Percentiles rank a stretch among this genome's conserved stretches.
phyloP scores from a whole-genome alignment of 2,329 filamentous ascomycete species.

The Sporothrix brunneoviolacea region DNA sequence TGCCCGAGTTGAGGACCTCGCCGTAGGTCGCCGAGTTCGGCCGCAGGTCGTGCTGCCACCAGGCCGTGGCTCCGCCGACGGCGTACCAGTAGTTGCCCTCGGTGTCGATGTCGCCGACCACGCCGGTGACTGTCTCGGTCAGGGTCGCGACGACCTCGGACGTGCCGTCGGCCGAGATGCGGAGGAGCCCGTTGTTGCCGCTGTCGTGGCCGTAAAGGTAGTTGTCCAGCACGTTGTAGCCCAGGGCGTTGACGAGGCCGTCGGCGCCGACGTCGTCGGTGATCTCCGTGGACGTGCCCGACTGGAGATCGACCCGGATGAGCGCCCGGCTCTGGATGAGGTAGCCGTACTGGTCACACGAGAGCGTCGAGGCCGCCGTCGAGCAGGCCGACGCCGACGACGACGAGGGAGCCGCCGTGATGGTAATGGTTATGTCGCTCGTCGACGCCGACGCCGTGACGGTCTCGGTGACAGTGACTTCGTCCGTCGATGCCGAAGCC shows the following conservation, averaged over 20 bases:
- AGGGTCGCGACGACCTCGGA: neutral
- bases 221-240: conserved; percentile 18
- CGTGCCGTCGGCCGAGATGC: conserved; percentile 15
- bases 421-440: too few relatives aligned
- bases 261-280: conserved; percentile 4
- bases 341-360: conserved; percentile 18
- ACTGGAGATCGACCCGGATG: conserved; percentile 15
- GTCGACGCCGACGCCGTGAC: too few relatives aligned
- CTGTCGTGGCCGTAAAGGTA: conserved; percentile 16
- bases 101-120: conserved; percentile 13
- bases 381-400: neutral
- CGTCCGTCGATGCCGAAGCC: too few relatives aligned
- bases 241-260: conserved; percentile 16
- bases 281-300: conserved; percentile 7
- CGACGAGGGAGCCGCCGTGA: neutral
- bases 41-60: conserved; percentile 8
- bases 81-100: conserved; percentile 15
- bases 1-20: conserved; percentile 2
- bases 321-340: conserved; percentile 14
- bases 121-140: neutral
- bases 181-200: conserved; percentile 10
- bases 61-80: neutral
- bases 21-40: conserved; percentile 11
- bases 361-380: conserved; percentile 5
- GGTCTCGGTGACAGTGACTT: too few relatives aligned